Conservation (phyloP, 495 filamentous ascomycete species). For the Xylaria nigripes region DNA sequence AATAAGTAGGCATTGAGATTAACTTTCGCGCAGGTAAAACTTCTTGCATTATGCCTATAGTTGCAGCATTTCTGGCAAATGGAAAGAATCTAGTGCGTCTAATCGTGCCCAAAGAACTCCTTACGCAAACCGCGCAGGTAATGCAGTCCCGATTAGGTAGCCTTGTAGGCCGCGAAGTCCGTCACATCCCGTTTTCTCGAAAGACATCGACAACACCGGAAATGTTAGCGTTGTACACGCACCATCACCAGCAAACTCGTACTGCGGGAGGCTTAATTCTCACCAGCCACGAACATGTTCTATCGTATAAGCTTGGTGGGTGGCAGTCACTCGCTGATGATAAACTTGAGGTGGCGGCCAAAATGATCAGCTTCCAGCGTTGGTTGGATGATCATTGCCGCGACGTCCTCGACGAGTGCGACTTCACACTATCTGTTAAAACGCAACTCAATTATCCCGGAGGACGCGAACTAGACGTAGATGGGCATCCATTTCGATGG, state of each 20-base stretch:
- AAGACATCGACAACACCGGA: conserved; percentile 27
- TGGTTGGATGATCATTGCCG: conserved; percentile 39
- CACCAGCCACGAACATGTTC: conserved; percentile 42
- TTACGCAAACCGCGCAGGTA: conserved; percentile 43
- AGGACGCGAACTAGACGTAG: conserved; percentile 39
- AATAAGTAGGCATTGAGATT: neutral
- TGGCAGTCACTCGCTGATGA: conserved; percentile 38
- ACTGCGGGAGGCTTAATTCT: conserved; percentile 36
- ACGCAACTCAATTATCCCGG: conserved; percentile 45
- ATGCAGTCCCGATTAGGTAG: conserved; percentile 41
- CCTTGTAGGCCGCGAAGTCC: conserved; percentile 37
- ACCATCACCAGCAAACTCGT: conserved; percentile 31
- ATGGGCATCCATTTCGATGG: conserved; percentile 47
- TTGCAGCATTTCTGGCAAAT: conserved; percentile 40
- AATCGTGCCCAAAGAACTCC: conserved; percentile 44
- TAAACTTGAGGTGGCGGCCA: conserved; percentile 27
- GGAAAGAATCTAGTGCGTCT: conserved; percentile 35
- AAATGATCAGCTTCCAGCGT: conserved; percentile 38
- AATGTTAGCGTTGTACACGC: conserved; percentile 26
- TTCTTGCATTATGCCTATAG: conserved; percentile 49
- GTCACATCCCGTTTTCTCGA: conserved; percentile 46
- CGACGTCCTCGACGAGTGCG: conserved; percentile 52
- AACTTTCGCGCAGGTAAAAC: conserved; percentile 33
- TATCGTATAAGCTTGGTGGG: conserved; percentile 47
- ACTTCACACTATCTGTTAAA: conserved; percentile 42